Evolutionary conservation across 2,329 filamentous ascomycete genomes (phyloP), one percentile per base, ranked within the genome.

Genomic region (Botrytis cinerea): DNA sequence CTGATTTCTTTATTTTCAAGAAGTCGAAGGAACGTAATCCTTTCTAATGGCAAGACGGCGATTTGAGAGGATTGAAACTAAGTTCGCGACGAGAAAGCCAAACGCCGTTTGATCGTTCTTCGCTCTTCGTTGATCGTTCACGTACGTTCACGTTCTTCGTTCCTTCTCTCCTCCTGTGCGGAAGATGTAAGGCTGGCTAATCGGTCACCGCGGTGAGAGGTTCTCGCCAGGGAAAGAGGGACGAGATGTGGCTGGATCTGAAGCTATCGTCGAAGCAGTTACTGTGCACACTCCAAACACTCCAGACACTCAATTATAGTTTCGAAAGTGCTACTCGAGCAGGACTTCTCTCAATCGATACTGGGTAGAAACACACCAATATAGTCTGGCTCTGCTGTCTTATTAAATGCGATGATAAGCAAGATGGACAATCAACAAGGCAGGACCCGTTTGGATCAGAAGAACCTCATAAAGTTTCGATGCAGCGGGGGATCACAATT

Each of bases 401-500:
- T 63, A 43, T 45, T 28, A 43, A 28, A 28, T 12, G 22, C 43
- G 8, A 63, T 20, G 12, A 43, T 43, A 18, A 62, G n/a, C 43
- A 40, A 63, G 25, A 43, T 45, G 28, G 61, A 45, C 25, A 28
- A 63, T 63, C 40, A 40, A 63, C 38, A n/a, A 45, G 38, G 38
- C 38, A 45, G 25, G 28, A 16, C 18, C 61, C 61, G 18, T 63
- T 32, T 45, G 38, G 40, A 45, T 63, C 10, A 45, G 61, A 63
- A 63, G 18, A 43, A 22, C 40, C 12, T 40, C 61, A 63, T n/a
- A n/a, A 45, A 28, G n/a, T 32, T 63, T 63, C 51, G 40, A 63
- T n/a, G 38, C 22, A 48, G 28, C 38, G 46, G n/a, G n/a, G 66
- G 45, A 68, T 68, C 51, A 68, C 66, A 28, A 68, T 68, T 54